Conservation (phyloP, 73 alveolate genomes). For the Paramecium tetraurelia region DNA sequence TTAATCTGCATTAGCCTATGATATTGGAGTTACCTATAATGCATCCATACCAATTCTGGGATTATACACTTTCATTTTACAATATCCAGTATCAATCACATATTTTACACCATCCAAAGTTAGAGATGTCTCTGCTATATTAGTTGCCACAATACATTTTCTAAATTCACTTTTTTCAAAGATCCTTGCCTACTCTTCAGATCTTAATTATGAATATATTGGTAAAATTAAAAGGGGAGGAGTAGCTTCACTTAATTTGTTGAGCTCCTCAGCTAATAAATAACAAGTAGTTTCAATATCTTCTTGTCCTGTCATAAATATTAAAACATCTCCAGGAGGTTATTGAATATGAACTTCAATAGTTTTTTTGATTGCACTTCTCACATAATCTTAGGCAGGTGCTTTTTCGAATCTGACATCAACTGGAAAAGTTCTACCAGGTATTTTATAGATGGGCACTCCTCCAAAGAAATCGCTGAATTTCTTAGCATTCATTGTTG, state of each 20-base stretch:
- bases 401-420: slow-evolving; percentile 75
- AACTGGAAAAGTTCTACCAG: slow-evolving; percentile 98
- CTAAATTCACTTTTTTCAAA: slow-evolving; percentile 61
- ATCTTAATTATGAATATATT: no score
- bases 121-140: slow-evolving; percentile 99
- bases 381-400: no score
- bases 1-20: slow-evolving; percentile 99
- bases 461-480: slow-evolving; percentile 95
- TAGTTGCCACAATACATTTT: slow-evolving; percentile 97
- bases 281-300: slow-evolving; percentile 84
- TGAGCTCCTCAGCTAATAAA: no score
- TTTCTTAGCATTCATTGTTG: slow-evolving; percentile 98
- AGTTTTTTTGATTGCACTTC: slow-evolving; percentile 69
- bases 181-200: slow-evolving; percentile 77
- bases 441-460: slow-evolving; percentile 95
- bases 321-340: slow-evolving; percentile 99
- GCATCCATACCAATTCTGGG: slow-evolving; percentile 99
- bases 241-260: not conserved
- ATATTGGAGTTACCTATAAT: slow-evolving; percentile 98
- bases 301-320: slow-evolving; percentile 99
- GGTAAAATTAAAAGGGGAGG: slow-evolving; percentile 93
- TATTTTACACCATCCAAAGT: slow-evolving; percentile 99
- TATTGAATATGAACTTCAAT: slow-evolving; percentile 98
- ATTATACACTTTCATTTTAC: slow-evolving; percentile 97
- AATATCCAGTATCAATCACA: slow-evolving; percentile 99